phyloP scores from a whole-genome alignment of 768 basidiomycete species.

The Mycena polygramma region DNA sequence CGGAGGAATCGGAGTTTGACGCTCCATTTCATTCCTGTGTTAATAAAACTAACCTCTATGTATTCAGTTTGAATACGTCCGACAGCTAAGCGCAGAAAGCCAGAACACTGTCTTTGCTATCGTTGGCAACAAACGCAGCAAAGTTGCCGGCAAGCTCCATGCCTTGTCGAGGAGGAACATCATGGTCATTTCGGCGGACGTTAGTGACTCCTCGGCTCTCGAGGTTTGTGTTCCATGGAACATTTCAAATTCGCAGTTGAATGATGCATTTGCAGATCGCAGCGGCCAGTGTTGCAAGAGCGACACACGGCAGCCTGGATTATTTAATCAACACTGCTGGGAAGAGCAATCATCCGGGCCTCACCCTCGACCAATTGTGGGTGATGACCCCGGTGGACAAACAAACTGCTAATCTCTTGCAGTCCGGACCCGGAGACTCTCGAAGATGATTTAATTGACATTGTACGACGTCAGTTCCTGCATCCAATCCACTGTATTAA shows the following conservation, averaged over 20 bases:
- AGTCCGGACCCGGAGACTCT: slow-evolving; percentile 1
- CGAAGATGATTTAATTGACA: slow-evolving; percentile 15
- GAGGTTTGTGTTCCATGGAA: not conserved
- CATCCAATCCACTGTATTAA: too few species aligned
- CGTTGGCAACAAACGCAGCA: slow-evolving; percentile 4
- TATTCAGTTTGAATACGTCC: not conserved
- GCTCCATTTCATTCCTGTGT: not conserved
- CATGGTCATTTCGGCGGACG: not conserved
- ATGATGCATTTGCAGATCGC: not conserved
- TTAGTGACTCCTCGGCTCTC: not conserved
- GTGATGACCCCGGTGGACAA: not conserved
- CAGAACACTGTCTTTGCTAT: not conserved
- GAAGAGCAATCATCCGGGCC: not conserved
- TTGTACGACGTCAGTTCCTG: not conserved
- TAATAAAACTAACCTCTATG: not conserved
- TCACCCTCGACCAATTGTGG: slow-evolving; percentile 8
- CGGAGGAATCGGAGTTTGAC: not conserved
- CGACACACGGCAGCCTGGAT: slow-evolving; percentile 1
- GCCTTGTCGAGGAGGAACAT: not conserved
- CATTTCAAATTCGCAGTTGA: not conserved
- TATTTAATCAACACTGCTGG: slow-evolving; percentile 17
- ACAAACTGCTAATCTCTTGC: not conserved
- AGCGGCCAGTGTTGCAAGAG: not conserved
- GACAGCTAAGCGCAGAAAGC: not conserved
- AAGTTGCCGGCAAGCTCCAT: not conserved